Evolutionary conservation across 768 basidiomycete genomes (phyloP), one percentile per base, ranked within the genome.

Genomic region (Pleurotus tuoliensis): DNA sequence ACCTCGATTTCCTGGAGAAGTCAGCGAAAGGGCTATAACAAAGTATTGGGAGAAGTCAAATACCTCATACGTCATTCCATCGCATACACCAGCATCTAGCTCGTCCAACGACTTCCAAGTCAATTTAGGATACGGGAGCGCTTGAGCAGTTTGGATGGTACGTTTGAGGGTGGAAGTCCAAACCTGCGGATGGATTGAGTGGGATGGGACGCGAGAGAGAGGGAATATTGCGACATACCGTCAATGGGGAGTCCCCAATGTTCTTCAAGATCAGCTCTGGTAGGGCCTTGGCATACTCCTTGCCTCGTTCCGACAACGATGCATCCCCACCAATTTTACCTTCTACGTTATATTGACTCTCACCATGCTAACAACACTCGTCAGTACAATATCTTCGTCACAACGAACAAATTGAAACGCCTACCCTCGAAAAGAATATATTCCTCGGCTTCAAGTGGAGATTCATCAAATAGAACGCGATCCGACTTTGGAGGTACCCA

Each of bases 71-170:
- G 97, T 98, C 97, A 99, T 98, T 13, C 89, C 97, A 71, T 99
- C 97, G 66, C 97, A 99, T 34, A 99, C 97, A 22, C 97, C 97
- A 6, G 97, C 97, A 69, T 99, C 97, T 22, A 99, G 79, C 71
- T 99, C 97, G 64, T 99, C 97, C 52, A 99, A 74, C 1, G 93
- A 94, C 70, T 99, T 99, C 97, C 97, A 99, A 3, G 96, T 98
- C 60, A 98, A 75, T 64, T 98, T 97, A 46, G 87, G 79, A 66
- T 93, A 98, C 1, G 89, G 86, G 15, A 99, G 77, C 59, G 81
- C 63, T 39, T 86, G 81, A 3, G 84, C 95, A 0, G 96, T 99
- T 67, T 98, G 93, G 15, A 92, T 90, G 15, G 96, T 99, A 22
- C 95, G 82, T 59, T 86, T 81, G 50, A 99, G 77, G 0, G 97